Conservation (phyloP, 345 rosid species). For the Clarkia xantiana region DNA sequence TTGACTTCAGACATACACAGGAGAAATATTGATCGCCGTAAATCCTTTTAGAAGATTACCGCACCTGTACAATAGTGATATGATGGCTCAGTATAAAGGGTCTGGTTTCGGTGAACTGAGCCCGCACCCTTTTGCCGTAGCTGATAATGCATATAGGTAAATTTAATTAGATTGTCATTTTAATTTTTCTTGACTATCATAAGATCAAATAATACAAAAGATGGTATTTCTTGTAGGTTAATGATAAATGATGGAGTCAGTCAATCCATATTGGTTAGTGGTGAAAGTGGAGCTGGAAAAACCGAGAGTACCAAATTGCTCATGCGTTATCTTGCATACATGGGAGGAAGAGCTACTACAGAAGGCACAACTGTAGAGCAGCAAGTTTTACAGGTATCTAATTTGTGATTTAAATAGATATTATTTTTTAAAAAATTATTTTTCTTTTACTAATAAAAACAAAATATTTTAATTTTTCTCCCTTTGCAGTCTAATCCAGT, state of each 20-base stretch:
- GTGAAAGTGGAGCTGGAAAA: slow-evolving; percentile 99
- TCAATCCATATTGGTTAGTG: slow-evolving; percentile 89
- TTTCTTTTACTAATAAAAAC: no score
- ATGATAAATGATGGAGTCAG: slow-evolving; percentile 83
- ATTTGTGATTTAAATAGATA: neutral
- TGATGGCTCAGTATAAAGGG: slow-evolving; percentile 94
- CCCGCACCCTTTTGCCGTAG: slow-evolving; percentile 97
- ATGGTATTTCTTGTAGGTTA: slow-evolving; percentile 31
- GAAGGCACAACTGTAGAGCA: slow-evolving; percentile 95
- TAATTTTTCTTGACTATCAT: no score
- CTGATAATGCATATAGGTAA: slow-evolving; percentile 93
- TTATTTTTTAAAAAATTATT: neutral
- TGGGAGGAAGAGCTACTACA: slow-evolving; percentile 88
- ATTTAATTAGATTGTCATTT: no score
- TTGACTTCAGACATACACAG: slow-evolving; percentile 73
- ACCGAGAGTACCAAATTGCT: slow-evolving; percentile 93
- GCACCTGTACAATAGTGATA: slow-evolving; percentile 79
- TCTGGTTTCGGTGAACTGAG: slow-evolving; percentile 86
- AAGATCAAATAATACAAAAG: no score
- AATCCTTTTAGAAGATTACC: slow-evolving; percentile 88
- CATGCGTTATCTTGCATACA: slow-evolving; percentile 92
- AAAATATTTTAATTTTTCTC: no score
- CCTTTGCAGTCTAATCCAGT: slow-evolving; percentile 88
- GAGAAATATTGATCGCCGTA: slow-evolving; percentile 87
- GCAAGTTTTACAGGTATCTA: slow-evolving; percentile 82